A percentile compares a stretch with the other conserved stretches of the same genome.
phyloP scores from a whole-genome alignment of 345 rosid species.

The Cardamine resedifolia region DNA sequence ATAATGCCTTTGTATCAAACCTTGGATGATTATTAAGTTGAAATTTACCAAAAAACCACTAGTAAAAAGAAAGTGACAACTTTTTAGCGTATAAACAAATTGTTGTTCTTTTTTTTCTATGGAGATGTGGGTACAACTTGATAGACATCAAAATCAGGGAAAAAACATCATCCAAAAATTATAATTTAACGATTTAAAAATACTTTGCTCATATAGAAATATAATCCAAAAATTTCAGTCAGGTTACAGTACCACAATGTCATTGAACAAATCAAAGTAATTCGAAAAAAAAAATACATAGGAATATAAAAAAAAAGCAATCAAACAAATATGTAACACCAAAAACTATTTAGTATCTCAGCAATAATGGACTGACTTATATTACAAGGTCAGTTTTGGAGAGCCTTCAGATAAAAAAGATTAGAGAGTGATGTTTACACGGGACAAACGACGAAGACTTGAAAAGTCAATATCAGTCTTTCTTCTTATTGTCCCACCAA shows the following conservation, averaged over 20 bases:
- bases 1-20: not conserved
- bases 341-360: not conserved
- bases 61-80: too few relatives aligned
- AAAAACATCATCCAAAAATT: not conserved
- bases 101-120: too few relatives aligned
- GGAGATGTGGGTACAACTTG: too few relatives aligned
- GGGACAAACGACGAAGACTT: slow-evolving; percentile 3
- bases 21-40: not conserved
- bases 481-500: not conserved
- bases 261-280: too few relatives aligned
- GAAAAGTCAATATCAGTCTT: slow-evolving; percentile 6
- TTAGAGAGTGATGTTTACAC: slow-evolving; percentile 9
- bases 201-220: too few relatives aligned
- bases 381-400: not conserved
- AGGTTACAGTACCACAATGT: not conserved
- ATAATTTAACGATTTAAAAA: too few relatives aligned
- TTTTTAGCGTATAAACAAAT: too few relatives aligned
- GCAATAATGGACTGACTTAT: not conserved
- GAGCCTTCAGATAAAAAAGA: not conserved
- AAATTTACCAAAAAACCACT: not conserved
- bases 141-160: too few relatives aligned
- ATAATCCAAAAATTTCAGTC: not conserved
- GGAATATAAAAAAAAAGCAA: not conserved
- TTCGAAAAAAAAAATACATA: too few relatives aligned
- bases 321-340: not conserved